Percentiles rank a stretch among this genome's conserved stretches.
Evolutionary conservation across 176 grass and related monocot species (phyloP).

Genomic region (Canna indica): DNA sequence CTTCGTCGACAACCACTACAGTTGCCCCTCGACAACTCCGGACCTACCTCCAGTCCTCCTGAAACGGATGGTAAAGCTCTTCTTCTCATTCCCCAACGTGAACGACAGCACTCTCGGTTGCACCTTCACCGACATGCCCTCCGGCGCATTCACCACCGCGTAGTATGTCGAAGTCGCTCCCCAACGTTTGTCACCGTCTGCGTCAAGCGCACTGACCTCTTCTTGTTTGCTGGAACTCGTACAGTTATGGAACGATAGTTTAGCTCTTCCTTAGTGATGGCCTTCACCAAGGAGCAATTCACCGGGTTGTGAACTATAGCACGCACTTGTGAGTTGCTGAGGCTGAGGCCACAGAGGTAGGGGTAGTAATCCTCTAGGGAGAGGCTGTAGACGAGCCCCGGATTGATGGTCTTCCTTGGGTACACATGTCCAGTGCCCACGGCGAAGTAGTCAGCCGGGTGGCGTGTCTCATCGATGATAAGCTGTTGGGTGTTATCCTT

Average conservation of each 20-base stretch:
- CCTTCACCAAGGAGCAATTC: neutral
- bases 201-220: neutral
- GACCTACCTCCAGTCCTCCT: too few relatives aligned
- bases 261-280: neutral
- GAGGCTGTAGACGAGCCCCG: conserved; percentile 61
- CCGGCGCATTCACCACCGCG: conserved; percentile 21
- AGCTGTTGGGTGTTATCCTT: conserved; percentile 28
- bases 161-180: neutral
- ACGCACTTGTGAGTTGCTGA: neutral
- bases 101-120: conserved; percentile 37
- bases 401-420: conserved; percentile 31
- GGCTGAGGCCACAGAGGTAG: conserved; percentile 50
- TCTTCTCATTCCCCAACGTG: conserved; percentile 36
- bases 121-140: conserved; percentile 26
- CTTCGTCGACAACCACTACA: too few relatives aligned
- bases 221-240: too few relatives aligned
- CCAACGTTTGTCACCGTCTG: conserved; percentile 68
- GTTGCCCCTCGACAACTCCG: neutral
- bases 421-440: conserved; percentile 65
- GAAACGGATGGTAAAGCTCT: conserved; percentile 20
- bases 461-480: conserved; percentile 20
- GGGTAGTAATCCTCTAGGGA: conserved; percentile 22
- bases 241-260: too few relatives aligned
- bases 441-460: conserved; percentile 10
- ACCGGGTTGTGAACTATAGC: neutral